Percentiles rank a stretch among this genome's conserved stretches.
Conservation (phyloP, 2,329 filamentous ascomycete genomes). For the Aspergillus puulaauensis region DNA sequence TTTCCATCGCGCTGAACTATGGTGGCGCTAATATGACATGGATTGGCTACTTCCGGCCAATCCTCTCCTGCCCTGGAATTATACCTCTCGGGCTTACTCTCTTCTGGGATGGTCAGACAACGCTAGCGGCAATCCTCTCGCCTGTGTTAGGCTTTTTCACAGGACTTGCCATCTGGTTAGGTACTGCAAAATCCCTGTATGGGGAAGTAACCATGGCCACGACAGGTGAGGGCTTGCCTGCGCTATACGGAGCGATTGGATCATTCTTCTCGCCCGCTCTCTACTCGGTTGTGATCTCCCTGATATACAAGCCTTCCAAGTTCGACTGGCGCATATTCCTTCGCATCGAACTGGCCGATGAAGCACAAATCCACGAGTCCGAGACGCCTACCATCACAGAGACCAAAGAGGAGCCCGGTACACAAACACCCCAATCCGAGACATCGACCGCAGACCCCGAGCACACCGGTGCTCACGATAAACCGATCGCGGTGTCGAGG, state of each 20-base stretch:
- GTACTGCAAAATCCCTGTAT: constrained; percentile 39
- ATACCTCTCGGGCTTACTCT: constrained; percentile 47
- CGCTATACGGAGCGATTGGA: constrained; percentile 46
- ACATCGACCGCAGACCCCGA: constrained; percentile 4
- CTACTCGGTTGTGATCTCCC: constrained; percentile 48
- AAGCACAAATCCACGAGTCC: constrained; percentile 26
- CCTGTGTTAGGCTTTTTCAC: constrained; percentile 43
- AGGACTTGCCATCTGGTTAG: constrained; percentile 48
- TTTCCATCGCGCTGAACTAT: constrained; percentile 50
- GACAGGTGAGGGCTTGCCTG: constrained; percentile 42
- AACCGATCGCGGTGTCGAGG: neutral
- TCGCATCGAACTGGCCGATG: constrained; percentile 47
- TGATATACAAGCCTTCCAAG: constrained; percentile 33
- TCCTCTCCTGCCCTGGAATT: constrained; percentile 46
- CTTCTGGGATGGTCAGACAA: constrained; percentile 48
- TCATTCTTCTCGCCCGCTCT: constrained; percentile 49
- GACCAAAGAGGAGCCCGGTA: neutral
- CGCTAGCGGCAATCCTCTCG: constrained; percentile 42
- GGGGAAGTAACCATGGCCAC: constrained; percentile 43
- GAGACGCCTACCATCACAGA: neutral
- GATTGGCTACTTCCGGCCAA: constrained; percentile 43
- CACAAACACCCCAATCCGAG: neutral
- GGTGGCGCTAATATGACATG: constrained; percentile 52
- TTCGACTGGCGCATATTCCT: constrained; percentile 50
- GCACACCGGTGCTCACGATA: neutral